These are phyloP conservation scores for Monilinia laxa DNA, from an alignment of 2,329 filamentous ascomycete species.

Conservation along the genomic window DNA sequence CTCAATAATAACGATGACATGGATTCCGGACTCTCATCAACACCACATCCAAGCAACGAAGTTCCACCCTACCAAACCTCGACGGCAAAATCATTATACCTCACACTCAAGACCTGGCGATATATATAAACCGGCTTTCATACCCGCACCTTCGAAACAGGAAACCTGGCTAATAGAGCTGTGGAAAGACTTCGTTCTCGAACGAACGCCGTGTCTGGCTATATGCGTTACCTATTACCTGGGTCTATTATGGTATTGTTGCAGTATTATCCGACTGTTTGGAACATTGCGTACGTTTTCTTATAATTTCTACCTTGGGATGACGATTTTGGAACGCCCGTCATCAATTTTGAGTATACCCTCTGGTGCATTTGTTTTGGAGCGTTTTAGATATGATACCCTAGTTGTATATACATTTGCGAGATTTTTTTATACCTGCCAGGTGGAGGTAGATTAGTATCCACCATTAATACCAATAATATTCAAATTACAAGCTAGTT, in stretches of 20 bases:
- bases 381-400: conserved; percentile 25
- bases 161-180: conserved; percentile 34
- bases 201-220: conserved; percentile 36
- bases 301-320: conserved; percentile 35
- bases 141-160: conserved; percentile 28
- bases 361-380: conserved; percentile 10
- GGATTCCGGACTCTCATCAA: neutral
- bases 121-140: conserved; percentile 8
- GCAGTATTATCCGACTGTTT: conserved; percentile 29
- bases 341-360: conserved; percentile 17
- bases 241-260: conserved; percentile 31
- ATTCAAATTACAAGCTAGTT: neutral
- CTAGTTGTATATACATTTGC: conserved; percentile 25
- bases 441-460: conserved; percentile 23
- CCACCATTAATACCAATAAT: conserved; percentile 21
- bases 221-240: conserved; percentile 31
- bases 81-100: neutral
- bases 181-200: conserved; percentile 35
- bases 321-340: conserved; percentile 26
- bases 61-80: neutral
- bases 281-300: conserved; percentile 30
- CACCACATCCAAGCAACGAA: neutral
- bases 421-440: conserved; percentile 12
- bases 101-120: conserved; percentile 18
- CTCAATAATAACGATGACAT: neutral